Evolutionary conservation across 2,329 filamentous ascomycete genomes (phyloP).

Genomic region (Clarireedia monteithiana): DNA sequence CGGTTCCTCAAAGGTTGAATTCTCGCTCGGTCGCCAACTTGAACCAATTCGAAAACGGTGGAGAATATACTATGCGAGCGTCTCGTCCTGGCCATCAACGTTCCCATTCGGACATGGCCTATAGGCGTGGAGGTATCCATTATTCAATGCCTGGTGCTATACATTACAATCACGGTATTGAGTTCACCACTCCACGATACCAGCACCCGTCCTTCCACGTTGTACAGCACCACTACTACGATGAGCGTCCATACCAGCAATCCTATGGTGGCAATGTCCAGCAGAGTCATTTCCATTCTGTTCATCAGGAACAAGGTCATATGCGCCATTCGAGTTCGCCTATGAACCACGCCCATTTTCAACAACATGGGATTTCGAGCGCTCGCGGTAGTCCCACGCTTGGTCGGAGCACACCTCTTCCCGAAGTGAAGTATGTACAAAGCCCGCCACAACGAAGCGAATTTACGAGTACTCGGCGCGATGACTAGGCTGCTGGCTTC

Average conservation of each 20-base stretch:
- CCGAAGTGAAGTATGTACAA: neutral
- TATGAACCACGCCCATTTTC: neutral
- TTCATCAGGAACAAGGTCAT: neutral
- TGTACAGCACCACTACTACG: neutral
- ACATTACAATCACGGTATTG: neutral
- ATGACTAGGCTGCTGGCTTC: too few relatives aligned
- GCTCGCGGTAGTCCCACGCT: neutral
- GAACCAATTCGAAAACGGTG: neutral
- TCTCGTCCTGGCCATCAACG: slow-evolving; percentile 19
- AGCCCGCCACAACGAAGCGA: too few relatives aligned
- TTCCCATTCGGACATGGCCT: slow-evolving; percentile 25
- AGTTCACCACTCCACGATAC: slow-evolving; percentile 1
- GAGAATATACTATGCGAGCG: neutral
- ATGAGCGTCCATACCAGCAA: neutral
- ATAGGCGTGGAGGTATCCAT: neutral
- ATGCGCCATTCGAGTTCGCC: neutral
- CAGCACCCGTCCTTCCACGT: neutral
- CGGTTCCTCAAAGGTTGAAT: neutral
- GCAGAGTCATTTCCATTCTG: neutral
- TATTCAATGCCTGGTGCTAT: neutral
- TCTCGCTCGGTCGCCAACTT: neutral
- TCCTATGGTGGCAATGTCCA: neutral
- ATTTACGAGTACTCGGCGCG: too few relatives aligned
- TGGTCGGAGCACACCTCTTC: neutral
- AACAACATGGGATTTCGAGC: neutral